Base-by-base conservation (phyloP, 73 alveolate genomes). In the Stentor roeselii region DNA sequence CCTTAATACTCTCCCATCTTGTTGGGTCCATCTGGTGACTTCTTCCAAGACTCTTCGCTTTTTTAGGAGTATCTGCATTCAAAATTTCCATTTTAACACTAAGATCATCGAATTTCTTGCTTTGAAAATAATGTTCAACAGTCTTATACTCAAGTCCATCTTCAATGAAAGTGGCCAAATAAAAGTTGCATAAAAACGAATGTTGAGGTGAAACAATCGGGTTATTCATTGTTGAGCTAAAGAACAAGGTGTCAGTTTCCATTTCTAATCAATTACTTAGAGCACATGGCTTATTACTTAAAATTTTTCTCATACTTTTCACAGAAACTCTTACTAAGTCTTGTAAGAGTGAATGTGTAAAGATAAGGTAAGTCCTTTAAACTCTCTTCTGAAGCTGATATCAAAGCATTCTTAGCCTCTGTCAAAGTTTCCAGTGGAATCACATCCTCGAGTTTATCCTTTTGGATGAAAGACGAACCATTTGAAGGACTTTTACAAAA, bases 1-100 rank as follows among this genome's bases (percentile, higher is more conserved):
- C 80, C 14, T 67, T 67, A 21, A 67, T 21, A 30, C 34, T 21
- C 41, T 40, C 34, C 37, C 80, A 67, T 30, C 34, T 32, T 67
- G 1, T 34, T 27, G 41, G 21, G 34, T 67, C 80, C 21, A 21
- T 0, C 0, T 21, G 21, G 37, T 11, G 2, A 11, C 21, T 32
- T 14, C 34, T 21, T 11, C 41, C 80, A 67, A 67, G 80, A 27
- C 41, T n/a, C 1, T 32, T 67, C 27, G 80, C 80, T 67, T 21
- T 67, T 67, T 67, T 67, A 21, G 80, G 80, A 11, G 80, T 67
- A 27, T 67, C 27, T 1, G 80, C 80, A 67, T 67, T 67, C 21
- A 21, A 27, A 67, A 67, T 67, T 67, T 27, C 6, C 6, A 11
- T 27, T 40, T 67, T 21, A 34, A 34, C 37, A 27, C 34, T 32